Evolutionary conservation across 306 rosid genomes (phyloP), one percentile per base, ranked within the genome.

Genomic region (Urtica urens): DNA sequence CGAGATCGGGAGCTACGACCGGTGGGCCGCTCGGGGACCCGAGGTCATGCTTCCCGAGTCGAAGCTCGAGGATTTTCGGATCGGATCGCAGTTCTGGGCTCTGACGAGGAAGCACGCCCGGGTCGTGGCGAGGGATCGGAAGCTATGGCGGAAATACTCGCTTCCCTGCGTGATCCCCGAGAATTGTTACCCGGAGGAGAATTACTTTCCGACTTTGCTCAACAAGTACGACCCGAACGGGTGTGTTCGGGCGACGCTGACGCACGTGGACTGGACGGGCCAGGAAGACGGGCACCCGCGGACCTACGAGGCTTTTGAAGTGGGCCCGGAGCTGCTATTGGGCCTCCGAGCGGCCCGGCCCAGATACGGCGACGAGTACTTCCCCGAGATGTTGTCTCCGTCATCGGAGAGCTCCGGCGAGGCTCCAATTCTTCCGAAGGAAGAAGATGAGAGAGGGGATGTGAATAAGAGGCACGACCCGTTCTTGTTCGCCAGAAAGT

Each of bases 81-180:
- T 81, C 0, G 79, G 93, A 64, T 86, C 95, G 6, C 93, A 78
- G 52, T 86, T 86, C 3, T 86, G 88, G 93, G 73, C 72, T 0
- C 23, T 78, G 51, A 86, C 79, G 49, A 80, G 93, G 14, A 72
- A 72, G 72, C 95, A 81, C 58, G 95, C 87, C 12, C 46, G 74
- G 66, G 25, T 67, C 0, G 80, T 81, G 0, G 77, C 63, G 2
- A 35, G 53, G 0, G 95, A 86, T 53, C 47, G 48, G 0, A 56
- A 19, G 51, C 26, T 71, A 11, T 76, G 81, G 95, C 39, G 77
- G 0, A 81, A 78, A 65, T 86, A 81, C 52, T 48, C 34, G 23
- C 46, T 76, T 10, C 76, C 88, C 0, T 86, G 95, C 28, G 59
- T 72, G 55, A 49, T 42, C 2, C 17, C 2, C 18, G 29, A 78